phyloP scores from a whole-genome alignment of 2,329 filamentous ascomycete species.

The Xylariomycetidae sp. region DNA sequence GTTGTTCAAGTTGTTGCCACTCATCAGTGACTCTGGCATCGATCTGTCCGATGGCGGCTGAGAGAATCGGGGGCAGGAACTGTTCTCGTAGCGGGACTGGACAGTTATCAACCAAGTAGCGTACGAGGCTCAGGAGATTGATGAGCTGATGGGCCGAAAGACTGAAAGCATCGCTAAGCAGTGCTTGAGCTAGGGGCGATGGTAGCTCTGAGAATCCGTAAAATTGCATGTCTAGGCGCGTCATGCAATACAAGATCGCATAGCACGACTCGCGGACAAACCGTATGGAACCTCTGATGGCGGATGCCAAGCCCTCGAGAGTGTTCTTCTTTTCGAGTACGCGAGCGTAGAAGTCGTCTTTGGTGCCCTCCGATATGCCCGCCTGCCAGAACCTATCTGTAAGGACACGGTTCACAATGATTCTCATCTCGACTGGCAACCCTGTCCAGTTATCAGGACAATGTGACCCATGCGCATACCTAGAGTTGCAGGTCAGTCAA shows the following conservation, averaged over 20 bases:
- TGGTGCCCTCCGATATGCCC: slow-evolving; percentile 90
- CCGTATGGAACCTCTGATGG: slow-evolving; percentile 81
- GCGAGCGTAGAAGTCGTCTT: slow-evolving; percentile 92
- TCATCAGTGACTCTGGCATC: slow-evolving; percentile 82
- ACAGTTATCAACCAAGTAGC: slow-evolving; percentile 88
- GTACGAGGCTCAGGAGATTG: slow-evolving; percentile 83
- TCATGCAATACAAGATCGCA: slow-evolving; percentile 91
- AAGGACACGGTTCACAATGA: slow-evolving; percentile 74
- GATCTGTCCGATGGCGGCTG: slow-evolving; percentile 78
- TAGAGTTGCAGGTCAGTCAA: too few species aligned
- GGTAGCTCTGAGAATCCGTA: slow-evolving; percentile 87
- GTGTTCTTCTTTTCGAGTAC: slow-evolving; percentile 86
- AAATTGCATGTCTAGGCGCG: slow-evolving; percentile 78
- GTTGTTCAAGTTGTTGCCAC: slow-evolving; percentile 72
- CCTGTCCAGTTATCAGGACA: slow-evolving; percentile 80
- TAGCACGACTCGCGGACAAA: slow-evolving; percentile 92
- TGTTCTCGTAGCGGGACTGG: slow-evolving; percentile 70
- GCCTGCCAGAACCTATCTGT: slow-evolving; percentile 98
- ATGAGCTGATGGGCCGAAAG: slow-evolving; percentile 91
- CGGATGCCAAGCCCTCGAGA: slow-evolving; percentile 89
- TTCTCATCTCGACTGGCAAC: slow-evolving; percentile 69
- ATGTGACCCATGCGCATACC: slow-evolving; percentile 87
- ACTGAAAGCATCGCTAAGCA: slow-evolving; percentile 77
- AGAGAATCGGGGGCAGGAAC: slow-evolving; percentile 81
- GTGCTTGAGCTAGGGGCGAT: slow-evolving; percentile 72